phyloP scores from a whole-genome alignment of 129 eudicot genomes.

The Saussurea involucrata region DNA sequence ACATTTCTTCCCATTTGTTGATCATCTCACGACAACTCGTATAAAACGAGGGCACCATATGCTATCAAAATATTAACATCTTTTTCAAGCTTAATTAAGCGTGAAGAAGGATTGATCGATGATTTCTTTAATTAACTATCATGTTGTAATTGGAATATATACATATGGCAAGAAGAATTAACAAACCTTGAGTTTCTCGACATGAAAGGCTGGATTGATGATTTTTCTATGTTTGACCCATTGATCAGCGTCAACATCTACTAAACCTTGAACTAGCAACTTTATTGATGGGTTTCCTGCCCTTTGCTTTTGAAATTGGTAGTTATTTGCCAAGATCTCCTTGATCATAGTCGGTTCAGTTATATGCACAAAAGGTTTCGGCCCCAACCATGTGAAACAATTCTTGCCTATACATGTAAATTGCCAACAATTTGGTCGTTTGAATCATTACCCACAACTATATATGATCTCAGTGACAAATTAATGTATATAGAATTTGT shows the following conservation, averaged over 20 bases:
- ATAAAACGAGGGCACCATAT: too few species aligned
- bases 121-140: neutral
- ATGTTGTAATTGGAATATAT: neutral
- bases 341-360: constrained; percentile 29
- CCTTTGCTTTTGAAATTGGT: constrained; percentile 25
- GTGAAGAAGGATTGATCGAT: too few species aligned
- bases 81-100: too few species aligned
- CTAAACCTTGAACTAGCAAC: constrained; percentile 16
- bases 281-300: constrained; percentile 15
- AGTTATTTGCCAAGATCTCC: constrained; percentile 24
- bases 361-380: constrained; percentile 29
- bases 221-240: constrained; percentile 47
- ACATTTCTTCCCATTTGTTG: too few species aligned
- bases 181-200: constrained; percentile 41
- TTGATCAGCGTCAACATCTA: neutral
- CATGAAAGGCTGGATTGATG: constrained; percentile 46
- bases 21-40: too few species aligned
- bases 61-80: neutral
- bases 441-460: too few species aligned
- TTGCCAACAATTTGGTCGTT: too few species aligned
- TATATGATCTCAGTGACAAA: neutral
- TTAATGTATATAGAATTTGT: neutral
- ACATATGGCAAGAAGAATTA: neutral
- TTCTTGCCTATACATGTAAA: neutral
- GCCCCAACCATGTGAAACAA: constrained; percentile 42